A percentile compares a stretch with the other conserved stretches of the same genome.
phyloP scores from a whole-genome alignment of 1,139 yeast species.

The Geotrichum siamense region DNA sequence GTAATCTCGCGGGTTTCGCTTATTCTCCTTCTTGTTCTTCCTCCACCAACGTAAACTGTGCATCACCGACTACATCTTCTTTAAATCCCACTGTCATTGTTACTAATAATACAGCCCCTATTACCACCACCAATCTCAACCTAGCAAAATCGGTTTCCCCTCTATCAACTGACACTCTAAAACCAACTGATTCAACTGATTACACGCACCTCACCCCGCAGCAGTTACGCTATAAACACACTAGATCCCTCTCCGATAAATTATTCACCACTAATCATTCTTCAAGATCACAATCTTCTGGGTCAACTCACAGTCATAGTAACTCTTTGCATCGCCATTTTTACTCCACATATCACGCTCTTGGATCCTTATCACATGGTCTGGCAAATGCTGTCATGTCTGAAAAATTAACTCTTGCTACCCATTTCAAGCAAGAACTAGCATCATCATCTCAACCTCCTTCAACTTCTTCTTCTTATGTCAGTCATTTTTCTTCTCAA shows the following conservation, averaged over 20 bases:
- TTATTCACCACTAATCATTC: not conserved
- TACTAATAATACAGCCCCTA: no score
- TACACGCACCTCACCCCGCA: not conserved
- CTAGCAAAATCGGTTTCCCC: no score
- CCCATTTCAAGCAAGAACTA: not conserved
- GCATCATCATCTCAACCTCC: not conserved
- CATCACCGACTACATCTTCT: no score
- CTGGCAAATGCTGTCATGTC: not conserved
- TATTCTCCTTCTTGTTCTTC: no score
- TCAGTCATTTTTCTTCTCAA: not conserved
- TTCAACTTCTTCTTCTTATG: not conserved
- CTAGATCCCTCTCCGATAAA: not conserved
- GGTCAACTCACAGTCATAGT: not conserved
- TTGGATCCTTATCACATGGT: not conserved
- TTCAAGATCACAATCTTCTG: not conserved
- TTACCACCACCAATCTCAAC: no score
- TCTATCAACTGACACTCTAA: no score
- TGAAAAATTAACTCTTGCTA: constrained; percentile 2
- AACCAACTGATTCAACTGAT: no score
- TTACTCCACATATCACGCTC: not conserved
- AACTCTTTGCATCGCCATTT: not conserved
- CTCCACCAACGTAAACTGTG: no score
- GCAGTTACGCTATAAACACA: not conserved
- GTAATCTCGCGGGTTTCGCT: no score
- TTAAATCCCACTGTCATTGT: no score